phyloP scores from a whole-genome alignment of 495 filamentous ascomycete genomes.

The Penicilliopsis zonata region DNA sequence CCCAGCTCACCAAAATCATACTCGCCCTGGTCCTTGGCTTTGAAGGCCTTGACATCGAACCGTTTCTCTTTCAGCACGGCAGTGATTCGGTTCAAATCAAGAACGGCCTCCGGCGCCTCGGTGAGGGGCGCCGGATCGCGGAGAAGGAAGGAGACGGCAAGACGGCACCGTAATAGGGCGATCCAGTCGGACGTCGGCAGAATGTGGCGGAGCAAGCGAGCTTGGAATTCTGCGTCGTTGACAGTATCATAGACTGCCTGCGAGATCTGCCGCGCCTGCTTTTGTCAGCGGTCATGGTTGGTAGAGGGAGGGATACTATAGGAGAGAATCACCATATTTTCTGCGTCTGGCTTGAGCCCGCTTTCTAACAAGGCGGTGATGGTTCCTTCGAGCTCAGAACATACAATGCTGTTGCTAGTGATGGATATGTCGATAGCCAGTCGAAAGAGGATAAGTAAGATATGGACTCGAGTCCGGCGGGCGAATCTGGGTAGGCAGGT shows the following conservation, averaged over 20 bases:
- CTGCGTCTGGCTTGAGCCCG: constrained; percentile 15
- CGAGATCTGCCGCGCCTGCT: constrained; percentile 46
- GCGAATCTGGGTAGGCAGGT: constrained; percentile 14
- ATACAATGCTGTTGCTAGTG: constrained; percentile 24
- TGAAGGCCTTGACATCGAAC: constrained; percentile 32
- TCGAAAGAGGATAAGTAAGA: constrained; percentile 38
- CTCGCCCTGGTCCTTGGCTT: constrained; percentile 14
- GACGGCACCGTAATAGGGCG: constrained; percentile 53
- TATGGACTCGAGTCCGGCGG: constrained; percentile 18
- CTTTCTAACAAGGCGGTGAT: constrained; percentile 28
- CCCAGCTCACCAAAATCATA: constrained; percentile 59
- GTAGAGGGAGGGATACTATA: constrained; percentile 6
- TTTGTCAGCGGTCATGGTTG: no score
- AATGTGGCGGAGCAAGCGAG: constrained; percentile 47
- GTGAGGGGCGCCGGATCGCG: constrained; percentile 33
- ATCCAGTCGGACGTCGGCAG: constrained; percentile 39
- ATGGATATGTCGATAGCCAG: constrained; percentile 47
- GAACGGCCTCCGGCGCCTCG: constrained; percentile 26
- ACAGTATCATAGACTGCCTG: constrained; percentile 38
- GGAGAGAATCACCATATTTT: constrained; percentile 14
- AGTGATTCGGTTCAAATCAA: constrained; percentile 40
- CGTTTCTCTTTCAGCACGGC: constrained; percentile 35
- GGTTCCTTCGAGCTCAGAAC: constrained; percentile 31
- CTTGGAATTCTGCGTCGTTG: constrained; percentile 38
- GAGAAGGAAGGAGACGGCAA: constrained; percentile 63